Conservation (phyloP, 371 early-diverging fungal genomes). For the Sporodiniella umbellata region DNA sequence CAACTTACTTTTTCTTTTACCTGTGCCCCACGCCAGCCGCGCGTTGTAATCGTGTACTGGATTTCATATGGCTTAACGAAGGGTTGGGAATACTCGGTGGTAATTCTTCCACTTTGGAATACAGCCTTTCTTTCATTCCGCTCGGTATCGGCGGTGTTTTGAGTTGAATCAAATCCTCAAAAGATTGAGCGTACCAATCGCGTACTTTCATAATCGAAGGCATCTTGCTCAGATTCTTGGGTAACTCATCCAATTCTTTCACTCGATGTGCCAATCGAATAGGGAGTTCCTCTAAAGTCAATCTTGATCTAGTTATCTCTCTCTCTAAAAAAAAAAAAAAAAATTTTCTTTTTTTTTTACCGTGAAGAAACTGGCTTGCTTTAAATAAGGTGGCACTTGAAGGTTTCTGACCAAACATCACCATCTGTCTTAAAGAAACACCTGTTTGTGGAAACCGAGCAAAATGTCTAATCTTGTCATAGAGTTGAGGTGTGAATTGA, state of each 20-base stretch:
- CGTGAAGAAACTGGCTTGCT: conserved; percentile 87
- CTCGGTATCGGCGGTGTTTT: conserved; percentile 59
- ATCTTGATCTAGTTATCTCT: no score
- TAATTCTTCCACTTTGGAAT: conserved; percentile 16
- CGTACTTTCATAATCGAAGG: conserved; percentile 88
- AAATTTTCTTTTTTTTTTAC: conserved; percentile 21
- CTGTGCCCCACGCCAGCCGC: conserved; percentile 33
- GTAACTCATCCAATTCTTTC: conserved; percentile 91
- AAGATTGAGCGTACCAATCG: conserved; percentile 94
- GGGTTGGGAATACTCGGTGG: conserved; percentile 67
- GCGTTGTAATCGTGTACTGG: conserved; percentile 16
- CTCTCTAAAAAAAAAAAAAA: not conserved
- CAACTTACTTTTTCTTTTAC: no score
- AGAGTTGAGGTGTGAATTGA: conserved; percentile 58
- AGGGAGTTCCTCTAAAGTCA: conserved; percentile 84
- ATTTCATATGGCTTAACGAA: conserved; percentile 25
- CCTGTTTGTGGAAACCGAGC: conserved; percentile 87
- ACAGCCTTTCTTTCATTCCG: conserved; percentile 24
- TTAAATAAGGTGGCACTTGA: conserved; percentile 81
- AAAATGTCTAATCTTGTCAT: conserved; percentile 71
- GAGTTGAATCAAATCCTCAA: conserved; percentile 70
- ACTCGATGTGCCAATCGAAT: conserved; percentile 94
- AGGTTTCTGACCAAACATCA: conserved; percentile 60
- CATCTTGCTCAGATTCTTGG: conserved; percentile 85
- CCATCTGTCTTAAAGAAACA: conserved; percentile 85